phyloP scores from a whole-genome alignment of 1,284 basidiomycete genomes.

The Tilletia walkeri region DNA sequence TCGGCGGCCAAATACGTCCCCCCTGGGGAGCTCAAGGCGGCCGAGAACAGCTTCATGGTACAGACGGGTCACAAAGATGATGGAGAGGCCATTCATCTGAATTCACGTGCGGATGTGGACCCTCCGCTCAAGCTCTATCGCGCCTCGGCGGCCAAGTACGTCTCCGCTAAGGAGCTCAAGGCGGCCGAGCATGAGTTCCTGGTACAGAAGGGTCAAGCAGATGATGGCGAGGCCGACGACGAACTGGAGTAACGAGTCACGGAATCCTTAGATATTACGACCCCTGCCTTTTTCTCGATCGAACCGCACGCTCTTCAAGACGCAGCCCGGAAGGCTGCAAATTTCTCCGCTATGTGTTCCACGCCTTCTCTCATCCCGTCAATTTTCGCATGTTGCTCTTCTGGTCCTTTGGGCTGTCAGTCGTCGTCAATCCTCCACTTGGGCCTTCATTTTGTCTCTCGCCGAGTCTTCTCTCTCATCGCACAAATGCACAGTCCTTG shows the following conservation, averaged over 20 bases:
- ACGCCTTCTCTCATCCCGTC: too few species aligned
- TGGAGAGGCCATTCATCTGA: too few species aligned
- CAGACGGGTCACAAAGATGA: background rate
- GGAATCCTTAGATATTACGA: background rate
- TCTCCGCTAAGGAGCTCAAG: background rate
- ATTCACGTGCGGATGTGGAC: background rate
- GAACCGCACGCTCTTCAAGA: too few species aligned
- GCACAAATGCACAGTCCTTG: too few species aligned
- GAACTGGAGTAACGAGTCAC: background rate
- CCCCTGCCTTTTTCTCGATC: too few species aligned
- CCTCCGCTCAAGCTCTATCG: background rate
- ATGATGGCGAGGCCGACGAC: background rate
- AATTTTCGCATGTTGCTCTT: too few species aligned
- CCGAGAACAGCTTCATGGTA: background rate
- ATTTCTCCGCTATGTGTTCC: too few species aligned
- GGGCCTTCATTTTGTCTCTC: too few species aligned
- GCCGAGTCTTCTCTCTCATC: too few species aligned
- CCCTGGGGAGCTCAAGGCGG: background rate
- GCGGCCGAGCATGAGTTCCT: constrained; percentile 1
- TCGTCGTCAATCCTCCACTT: too few species aligned
- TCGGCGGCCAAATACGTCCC: constrained; percentile 15
- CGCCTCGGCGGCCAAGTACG: constrained; percentile 11
- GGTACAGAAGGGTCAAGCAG: background rate
- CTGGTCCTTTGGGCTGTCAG: too few species aligned
- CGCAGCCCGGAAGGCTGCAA: too few species aligned